These are phyloP conservation scores for Raphanus sativus DNA, from an alignment of 345 rosid genomes.

Conservation along the genomic window DNA sequence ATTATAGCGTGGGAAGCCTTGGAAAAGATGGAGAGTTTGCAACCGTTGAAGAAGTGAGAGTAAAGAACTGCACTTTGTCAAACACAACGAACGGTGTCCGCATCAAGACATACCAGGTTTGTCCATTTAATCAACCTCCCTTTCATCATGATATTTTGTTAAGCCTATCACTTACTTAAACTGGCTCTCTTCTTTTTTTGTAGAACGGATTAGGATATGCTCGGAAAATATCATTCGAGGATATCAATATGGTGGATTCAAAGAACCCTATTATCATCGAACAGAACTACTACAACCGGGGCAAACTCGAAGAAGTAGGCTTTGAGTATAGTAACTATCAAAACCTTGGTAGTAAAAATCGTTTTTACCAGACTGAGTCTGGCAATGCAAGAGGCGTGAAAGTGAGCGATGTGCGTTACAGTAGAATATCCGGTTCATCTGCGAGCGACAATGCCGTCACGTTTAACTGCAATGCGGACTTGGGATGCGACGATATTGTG, in stretches of 20 bases:
- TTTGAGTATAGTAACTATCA: slow-evolving; percentile 1
- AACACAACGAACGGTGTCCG: slow-evolving; percentile 41
- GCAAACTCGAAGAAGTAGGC: neutral
- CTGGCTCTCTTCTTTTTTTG: neutral
- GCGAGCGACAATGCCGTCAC: slow-evolving; percentile 36
- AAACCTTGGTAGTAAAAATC: neutral
- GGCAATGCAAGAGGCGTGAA: slow-evolving; percentile 26
- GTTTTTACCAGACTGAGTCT: neutral
- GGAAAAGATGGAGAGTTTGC: slow-evolving; percentile 30
- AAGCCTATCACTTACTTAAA: neutral
- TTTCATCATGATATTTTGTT: neutral
- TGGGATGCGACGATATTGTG: slow-evolving; percentile 38
- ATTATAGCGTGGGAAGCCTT: slow-evolving; percentile 42
- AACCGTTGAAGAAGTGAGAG: slow-evolving; percentile 41
- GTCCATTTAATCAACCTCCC: neutral
- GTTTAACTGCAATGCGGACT: slow-evolving; percentile 32
- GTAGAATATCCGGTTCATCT: slow-evolving; percentile 39
- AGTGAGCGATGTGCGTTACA: slow-evolving; percentile 43
- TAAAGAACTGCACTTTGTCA: slow-evolving; percentile 33
- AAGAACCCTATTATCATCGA: slow-evolving; percentile 47
- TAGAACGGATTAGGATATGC: slow-evolving; percentile 49
- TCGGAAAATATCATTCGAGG: slow-evolving; percentile 40
- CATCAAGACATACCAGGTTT: slow-evolving; percentile 47
- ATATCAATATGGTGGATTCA: slow-evolving; percentile 31
- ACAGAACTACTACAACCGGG: slow-evolving; percentile 26